Evolutionary conservation across 768 basidiomycete genomes (phyloP), one percentile per base, ranked within the genome.

Genomic region (Russula brevipes): DNA sequence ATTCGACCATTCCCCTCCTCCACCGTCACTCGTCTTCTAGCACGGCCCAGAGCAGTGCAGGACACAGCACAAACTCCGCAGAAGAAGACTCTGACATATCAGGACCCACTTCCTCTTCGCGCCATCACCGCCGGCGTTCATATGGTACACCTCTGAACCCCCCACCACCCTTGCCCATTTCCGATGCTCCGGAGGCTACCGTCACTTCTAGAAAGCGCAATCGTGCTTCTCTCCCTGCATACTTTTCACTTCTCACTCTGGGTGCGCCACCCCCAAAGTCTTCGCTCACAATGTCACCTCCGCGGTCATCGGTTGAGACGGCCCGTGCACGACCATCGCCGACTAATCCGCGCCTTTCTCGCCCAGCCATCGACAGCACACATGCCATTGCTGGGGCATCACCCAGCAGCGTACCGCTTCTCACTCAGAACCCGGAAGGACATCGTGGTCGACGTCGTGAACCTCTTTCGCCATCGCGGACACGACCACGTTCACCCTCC

Each of bases 201-300:
- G 10, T 65, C 33, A 54, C 63, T 51, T 46, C 63, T 49, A 57
- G 55, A 52, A 61, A 55, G 35, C 63, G 60, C 39, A 55, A 64
- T 45, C 63, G 69, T 57, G 49, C 65, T 50, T 69, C 67, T 38
- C 69, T 70, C 36, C 69, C 69, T n/a, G 67, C 69, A 3, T 66
- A 70, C 56, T 70, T 70, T 54, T 70, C 69, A 41, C 66, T 68
- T 36, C 69, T 70, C 47, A 58, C 65, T 24, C 57, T 65, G 2
- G 55, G 63, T 16, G 57, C 63, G n/a, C 65, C 63, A 50, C 61
- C 49, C 52, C 54, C 50, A 53, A 65, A 53, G 39, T 53, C 60
- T 36, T 57, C 61, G n/a, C 30, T 53, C n/a, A 19, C 63, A 8
- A 54, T 65, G 49, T 59, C 63, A 59, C 63, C 66, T 55, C 63